Percentiles rank a stretch among this genome's conserved stretches.
Conservation (phyloP, 2,329 filamentous ascomycete species). For the Aspergillus proliferans region DNA sequence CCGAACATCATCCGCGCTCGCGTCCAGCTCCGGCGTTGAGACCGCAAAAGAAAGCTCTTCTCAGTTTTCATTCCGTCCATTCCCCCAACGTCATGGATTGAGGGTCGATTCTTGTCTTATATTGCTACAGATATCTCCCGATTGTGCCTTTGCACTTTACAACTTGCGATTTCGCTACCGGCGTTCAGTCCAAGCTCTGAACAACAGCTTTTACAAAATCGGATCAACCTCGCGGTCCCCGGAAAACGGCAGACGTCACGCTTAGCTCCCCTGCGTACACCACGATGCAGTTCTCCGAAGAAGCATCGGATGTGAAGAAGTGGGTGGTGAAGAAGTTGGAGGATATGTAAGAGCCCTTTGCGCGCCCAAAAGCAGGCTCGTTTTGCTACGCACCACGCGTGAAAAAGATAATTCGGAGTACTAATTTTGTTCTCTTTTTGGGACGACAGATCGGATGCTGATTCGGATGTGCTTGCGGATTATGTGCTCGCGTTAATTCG, state of each 20-base stretch:
- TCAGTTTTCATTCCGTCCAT: not conserved
- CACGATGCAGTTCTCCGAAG: slow-evolving; percentile 51
- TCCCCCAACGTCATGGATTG: slow-evolving; percentile 1
- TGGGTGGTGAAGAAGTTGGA: slow-evolving; percentile 56
- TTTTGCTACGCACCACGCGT: not conserved
- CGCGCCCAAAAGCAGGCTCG: not conserved
- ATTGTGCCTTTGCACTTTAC: not conserved
- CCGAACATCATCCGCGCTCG: slow-evolving; percentile 15
- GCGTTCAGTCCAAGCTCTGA: not conserved
- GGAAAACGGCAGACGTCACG: not conserved
- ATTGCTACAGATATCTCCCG: no score
- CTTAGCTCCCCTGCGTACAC: not conserved
- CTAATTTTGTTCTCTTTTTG: not conserved
- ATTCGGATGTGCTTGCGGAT: slow-evolving; percentile 56
- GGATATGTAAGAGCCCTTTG: slow-evolving; percentile 43
- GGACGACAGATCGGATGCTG: slow-evolving; percentile 51
- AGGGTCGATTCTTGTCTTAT: not conserved
- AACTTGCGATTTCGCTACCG: not conserved
- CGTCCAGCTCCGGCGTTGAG: slow-evolving; percentile 3
- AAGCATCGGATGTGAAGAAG: slow-evolving; percentile 48
- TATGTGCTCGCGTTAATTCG: slow-evolving; percentile 56
- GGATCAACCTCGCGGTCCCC: not conserved
- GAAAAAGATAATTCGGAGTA: not conserved
- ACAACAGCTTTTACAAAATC: not conserved
- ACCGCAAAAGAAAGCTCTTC: slow-evolving; percentile 7